These are phyloP conservation scores for Yamadazyma oceani DNA, from an alignment of 1,139 yeast species.

Conservation along the genomic window DNA sequence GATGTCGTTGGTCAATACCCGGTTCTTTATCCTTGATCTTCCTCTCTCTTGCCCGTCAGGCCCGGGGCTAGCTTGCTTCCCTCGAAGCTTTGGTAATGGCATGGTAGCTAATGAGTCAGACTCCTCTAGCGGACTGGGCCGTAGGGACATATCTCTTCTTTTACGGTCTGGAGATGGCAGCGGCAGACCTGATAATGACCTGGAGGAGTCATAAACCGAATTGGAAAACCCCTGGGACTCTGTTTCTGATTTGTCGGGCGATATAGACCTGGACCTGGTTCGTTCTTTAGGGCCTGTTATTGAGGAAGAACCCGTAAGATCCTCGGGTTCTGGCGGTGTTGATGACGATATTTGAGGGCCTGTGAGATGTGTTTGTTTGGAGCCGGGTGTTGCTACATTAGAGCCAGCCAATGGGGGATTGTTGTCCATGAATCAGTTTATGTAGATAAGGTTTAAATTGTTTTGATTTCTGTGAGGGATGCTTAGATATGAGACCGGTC, in stretches of 20 bases:
- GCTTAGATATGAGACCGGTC: background rate
- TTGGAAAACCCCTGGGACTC: no score
- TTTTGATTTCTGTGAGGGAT: background rate
- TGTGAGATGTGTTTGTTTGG: no score
- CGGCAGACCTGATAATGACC: constrained; percentile 5
- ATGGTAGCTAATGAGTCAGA: background rate
- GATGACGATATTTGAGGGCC: no score
- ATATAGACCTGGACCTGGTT: no score
- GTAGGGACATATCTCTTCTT: constrained; percentile 10
- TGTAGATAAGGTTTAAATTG: no score
- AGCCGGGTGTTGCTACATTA: no score
- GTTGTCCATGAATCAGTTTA: no score
- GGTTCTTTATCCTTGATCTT: constrained; percentile 22
- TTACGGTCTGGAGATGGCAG: constrained; percentile 11
- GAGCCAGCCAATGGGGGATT: no score
- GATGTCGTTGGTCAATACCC: constrained; percentile 13
- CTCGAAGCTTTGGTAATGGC: constrained; percentile 1
- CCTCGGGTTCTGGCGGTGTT: no score
- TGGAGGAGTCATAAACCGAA: background rate
- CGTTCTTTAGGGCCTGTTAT: no score
- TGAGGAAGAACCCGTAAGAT: no score
- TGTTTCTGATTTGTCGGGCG: no score
- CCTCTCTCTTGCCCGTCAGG: constrained; percentile 22
- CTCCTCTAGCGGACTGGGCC: background rate
- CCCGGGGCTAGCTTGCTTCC: background rate